Percentiles rank a stretch among this genome's conserved stretches.
Evolutionary conservation across 2,329 filamentous ascomycete genomes (phyloP).

Genomic region (Leptographium procerum): DNA sequence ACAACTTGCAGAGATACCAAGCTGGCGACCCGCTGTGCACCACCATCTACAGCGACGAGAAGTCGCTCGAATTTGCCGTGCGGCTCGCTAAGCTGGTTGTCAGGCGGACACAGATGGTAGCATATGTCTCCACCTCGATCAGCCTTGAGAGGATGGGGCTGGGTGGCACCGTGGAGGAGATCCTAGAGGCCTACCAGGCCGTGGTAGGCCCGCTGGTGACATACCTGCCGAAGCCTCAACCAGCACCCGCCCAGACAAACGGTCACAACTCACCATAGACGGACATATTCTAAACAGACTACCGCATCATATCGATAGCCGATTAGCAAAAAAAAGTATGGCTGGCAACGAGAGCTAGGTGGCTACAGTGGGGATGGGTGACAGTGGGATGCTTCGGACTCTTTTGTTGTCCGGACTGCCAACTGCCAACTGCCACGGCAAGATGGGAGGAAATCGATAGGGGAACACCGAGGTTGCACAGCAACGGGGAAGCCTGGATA

Average conservation of each 20-base stretch:
- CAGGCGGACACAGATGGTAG: slow-evolving; percentile 57
- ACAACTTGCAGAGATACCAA: slow-evolving; percentile 32
- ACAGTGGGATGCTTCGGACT: no score
- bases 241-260: background rate
- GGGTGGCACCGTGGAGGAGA: slow-evolving; percentile 78
- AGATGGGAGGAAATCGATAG: background rate
- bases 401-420: no score
- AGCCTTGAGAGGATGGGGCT: slow-evolving; percentile 62
- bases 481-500: background rate
- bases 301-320: no score
- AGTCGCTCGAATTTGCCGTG: slow-evolving; percentile 75
- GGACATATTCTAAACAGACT: no score
- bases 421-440: no score
- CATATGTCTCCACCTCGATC: slow-evolving; percentile 87
- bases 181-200: slow-evolving; percentile 75
- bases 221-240: slow-evolving; percentile 29
- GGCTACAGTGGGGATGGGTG: no score
- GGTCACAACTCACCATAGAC: background rate
- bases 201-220: slow-evolving; percentile 59
- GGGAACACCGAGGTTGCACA: background rate
- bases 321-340: background rate
- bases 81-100: slow-evolving; percentile 75
- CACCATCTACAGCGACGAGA: slow-evolving; percentile 62
- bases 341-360: no score
- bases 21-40: slow-evolving; percentile 60